phyloP scores from a whole-genome alignment of 768 basidiomycete genomes.

The Suillus tomentosus region DNA sequence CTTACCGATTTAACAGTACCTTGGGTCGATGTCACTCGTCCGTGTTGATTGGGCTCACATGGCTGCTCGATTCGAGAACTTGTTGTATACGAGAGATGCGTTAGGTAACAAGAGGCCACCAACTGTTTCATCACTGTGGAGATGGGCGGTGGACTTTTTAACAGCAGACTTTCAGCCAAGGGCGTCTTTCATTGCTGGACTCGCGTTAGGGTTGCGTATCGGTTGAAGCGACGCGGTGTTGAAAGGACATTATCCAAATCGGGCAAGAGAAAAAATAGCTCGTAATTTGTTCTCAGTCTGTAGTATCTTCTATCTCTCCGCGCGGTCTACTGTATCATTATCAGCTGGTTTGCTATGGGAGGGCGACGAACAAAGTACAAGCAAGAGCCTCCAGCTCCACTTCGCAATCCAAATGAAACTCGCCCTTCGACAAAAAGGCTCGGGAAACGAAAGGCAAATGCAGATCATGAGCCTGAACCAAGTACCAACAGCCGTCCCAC shows the following conservation, averaged over 20 bases:
- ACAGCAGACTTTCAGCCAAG: constrained; percentile 92
- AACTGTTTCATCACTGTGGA: constrained; percentile 65
- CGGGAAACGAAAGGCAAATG: constrained; percentile 73
- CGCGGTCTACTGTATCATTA: constrained; percentile 8
- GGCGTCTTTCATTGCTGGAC: constrained; percentile 85
- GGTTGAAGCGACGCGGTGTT: constrained; percentile 48
- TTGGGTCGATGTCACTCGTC: constrained; percentile 70
- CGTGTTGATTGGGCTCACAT: constrained; percentile 80
- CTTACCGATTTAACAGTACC: constrained; percentile 57
- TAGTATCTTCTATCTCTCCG: background rate
- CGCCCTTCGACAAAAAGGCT: constrained; percentile 53
- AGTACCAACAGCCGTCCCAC: constrained; percentile 29
- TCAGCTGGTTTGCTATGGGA: constrained; percentile 57
- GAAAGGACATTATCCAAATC: constrained; percentile 24
- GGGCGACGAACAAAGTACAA: constrained; percentile 86
- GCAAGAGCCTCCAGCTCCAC: constrained; percentile 68
- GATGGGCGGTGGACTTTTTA: constrained; percentile 75
- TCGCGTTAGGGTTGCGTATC: constrained; percentile 77
- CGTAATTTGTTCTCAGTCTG: constrained; percentile 2
- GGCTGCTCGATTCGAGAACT: constrained; percentile 65
- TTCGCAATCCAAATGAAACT: constrained; percentile 42
- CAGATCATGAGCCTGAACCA: constrained; percentile 31
- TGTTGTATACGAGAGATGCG: constrained; percentile 67
- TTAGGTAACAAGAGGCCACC: constrained; percentile 59
- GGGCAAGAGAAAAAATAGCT: constrained; percentile 25